phyloP scores from a whole-genome alignment of 129 eudicot species.

The Centella asiatica region DNA sequence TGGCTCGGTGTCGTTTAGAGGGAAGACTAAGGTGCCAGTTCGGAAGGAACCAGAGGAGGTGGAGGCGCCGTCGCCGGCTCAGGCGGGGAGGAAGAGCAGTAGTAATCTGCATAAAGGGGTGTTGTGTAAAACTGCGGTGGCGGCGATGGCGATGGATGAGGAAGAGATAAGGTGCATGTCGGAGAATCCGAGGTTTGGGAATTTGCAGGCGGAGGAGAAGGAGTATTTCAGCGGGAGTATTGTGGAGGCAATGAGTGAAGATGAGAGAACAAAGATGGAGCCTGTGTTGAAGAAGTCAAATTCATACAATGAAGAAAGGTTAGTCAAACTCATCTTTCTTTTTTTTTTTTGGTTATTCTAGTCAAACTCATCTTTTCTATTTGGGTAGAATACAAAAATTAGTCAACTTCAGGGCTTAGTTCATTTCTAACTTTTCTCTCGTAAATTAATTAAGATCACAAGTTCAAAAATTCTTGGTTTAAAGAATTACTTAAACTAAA shows the following conservation, averaged over 20 bases:
- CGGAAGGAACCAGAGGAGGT: constrained; percentile 15
- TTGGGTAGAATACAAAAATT: too few species aligned
- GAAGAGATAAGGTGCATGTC: constrained; percentile 73
- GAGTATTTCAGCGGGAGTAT: constrained; percentile 97
- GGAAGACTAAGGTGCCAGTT: constrained; percentile 25
- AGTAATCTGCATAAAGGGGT: constrained; percentile 47
- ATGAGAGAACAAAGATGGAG: constrained; percentile 29
- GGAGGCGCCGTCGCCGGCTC: too few species aligned
- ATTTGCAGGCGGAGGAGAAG: constrained; percentile 64
- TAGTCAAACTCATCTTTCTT: background rate
- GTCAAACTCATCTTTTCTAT: too few species aligned
- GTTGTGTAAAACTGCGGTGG: constrained; percentile 32
- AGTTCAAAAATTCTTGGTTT: too few species aligned
- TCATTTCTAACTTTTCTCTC: too few species aligned
- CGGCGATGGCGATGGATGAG: constrained; percentile 22
- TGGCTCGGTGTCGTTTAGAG: constrained; percentile 43
- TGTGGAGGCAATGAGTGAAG: constrained; percentile 53
- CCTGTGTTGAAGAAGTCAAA: constrained; percentile 51
- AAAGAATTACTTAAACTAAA: too few species aligned
- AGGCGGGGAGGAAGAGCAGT: constrained; percentile 43
- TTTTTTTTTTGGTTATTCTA: background rate
- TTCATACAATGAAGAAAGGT: constrained; percentile 91
- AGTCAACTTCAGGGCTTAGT: too few species aligned
- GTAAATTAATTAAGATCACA: too few species aligned
- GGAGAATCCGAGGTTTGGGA: constrained; percentile 94